phyloP scores from a whole-genome alignment of 2,329 filamentous ascomycete species.

The Alternaria gansuensis region DNA sequence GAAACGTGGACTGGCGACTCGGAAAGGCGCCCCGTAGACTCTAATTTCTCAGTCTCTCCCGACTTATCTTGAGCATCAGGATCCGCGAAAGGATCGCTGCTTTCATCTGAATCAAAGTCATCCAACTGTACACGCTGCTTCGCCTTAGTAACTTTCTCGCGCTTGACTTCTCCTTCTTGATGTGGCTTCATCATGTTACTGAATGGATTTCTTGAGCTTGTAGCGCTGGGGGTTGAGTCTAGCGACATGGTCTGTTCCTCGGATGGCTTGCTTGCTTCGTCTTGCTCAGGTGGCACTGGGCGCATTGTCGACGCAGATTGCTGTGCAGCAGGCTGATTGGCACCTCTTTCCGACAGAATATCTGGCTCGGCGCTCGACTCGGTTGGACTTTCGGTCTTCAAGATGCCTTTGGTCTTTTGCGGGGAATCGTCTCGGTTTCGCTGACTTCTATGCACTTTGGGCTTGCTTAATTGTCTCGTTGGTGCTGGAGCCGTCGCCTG shows the following conservation, averaged over 20 bases:
- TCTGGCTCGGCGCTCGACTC: constrained; percentile 32
- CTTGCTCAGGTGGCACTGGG: constrained; percentile 44
- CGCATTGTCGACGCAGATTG: constrained; percentile 47
- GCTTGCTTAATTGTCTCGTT: constrained; percentile 49
- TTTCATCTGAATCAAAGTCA: constrained; percentile 70
- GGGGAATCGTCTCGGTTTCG: constrained; percentile 46
- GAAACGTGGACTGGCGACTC: constrained; percentile 76
- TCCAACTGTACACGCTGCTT: constrained; percentile 73
- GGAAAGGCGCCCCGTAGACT: constrained; percentile 56
- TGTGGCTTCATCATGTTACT: constrained; percentile 44
- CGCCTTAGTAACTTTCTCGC: constrained; percentile 66
- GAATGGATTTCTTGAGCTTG: constrained; percentile 45
- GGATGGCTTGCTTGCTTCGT: constrained; percentile 24
- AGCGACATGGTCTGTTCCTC: constrained; percentile 36
- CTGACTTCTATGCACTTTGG: constrained; percentile 51
- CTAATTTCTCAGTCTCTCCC: constrained; percentile 28
- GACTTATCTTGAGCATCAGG: constrained; percentile 49
- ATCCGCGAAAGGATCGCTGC: constrained; percentile 57
- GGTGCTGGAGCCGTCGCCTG: constrained; percentile 34
- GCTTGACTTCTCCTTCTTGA: constrained; percentile 60
- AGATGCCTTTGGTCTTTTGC: constrained; percentile 44
- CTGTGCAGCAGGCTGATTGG: constrained; percentile 27
- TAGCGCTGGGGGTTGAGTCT: constrained; percentile 33
- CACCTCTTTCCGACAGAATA: constrained; percentile 20
- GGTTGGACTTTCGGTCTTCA: constrained; percentile 46